Evolutionary conservation across 2,329 filamentous ascomycete genomes (phyloP), one percentile per base, ranked within the genome.

Genomic region (Elsinoe arachidis): DNA sequence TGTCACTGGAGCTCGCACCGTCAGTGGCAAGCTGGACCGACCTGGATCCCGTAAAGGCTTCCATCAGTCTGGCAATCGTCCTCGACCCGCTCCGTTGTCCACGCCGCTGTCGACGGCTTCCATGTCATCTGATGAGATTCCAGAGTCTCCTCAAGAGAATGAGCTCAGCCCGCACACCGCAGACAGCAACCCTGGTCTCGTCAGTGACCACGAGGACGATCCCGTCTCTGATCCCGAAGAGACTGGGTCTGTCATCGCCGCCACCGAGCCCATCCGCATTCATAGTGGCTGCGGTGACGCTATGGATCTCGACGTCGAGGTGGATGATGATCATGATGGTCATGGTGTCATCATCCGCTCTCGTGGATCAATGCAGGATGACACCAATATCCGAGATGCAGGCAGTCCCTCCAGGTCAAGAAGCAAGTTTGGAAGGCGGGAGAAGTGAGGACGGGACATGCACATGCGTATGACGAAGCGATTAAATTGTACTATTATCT

Each of bases 131-230:
- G 44, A 41, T 44, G 64, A 66, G 30, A 62, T 65, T n/a, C 65
- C 66, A 2, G 61, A 65, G 35, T 68, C 68, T 15, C 66, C 67
- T 5, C 62, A 65, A 10, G 65, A 65, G 26, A 56, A 63, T 5
- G 72, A 72, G 43, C 69, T 77, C 59, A 76, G 73, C 60, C 76
- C 76, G 33, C 69, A 77, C 58, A 73, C 74, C 2, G 71, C 73
- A 56, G 75, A 78, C 64, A 76, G 73, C 63, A 76, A 75, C 54
- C 76, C 76, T 14, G 76, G 76, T 21, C 66, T 78, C 60, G 74
- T 78, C 35, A 76, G 73, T 62, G 76, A 78, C 60, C 74, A 76
- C 63, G 76, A 78, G 57, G 76, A 75, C 30, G 73, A 78, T 55
- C 73, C 76, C 39, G 72, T 67, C 55, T 62, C 60, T 14, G 61